Percentiles rank a stretch among this genome's conserved stretches.
Evolutionary conservation across 2,329 filamentous ascomycete species (phyloP).

Genomic region (Pleomassaria siparia): DNA sequence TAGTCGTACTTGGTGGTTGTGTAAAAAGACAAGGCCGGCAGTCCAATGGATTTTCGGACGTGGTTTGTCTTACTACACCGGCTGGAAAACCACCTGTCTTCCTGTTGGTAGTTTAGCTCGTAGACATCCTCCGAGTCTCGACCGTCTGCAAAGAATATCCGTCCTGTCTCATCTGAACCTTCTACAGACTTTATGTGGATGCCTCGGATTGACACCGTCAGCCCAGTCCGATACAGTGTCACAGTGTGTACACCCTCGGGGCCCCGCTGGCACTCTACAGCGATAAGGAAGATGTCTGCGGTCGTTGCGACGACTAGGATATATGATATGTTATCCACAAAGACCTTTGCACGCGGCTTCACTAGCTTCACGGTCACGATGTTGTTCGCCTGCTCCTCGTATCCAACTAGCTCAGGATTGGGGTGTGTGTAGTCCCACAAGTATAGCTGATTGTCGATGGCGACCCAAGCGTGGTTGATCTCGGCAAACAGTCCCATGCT

Average conservation of each 20-base stretch:
- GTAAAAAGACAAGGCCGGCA: constrained; percentile 49
- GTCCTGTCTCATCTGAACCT: constrained; percentile 74
- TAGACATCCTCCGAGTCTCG: constrained; percentile 81
- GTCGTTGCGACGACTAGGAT: constrained; percentile 87
- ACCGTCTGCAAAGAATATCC: constrained; percentile 85
- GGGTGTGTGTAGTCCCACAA: constrained; percentile 96
- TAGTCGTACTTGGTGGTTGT: constrained; percentile 53
- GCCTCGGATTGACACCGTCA: constrained; percentile 76
- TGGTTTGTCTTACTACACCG: constrained; percentile 88
- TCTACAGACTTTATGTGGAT: constrained; percentile 76
- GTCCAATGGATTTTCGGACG: constrained; percentile 68
- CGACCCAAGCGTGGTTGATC: constrained; percentile 92
- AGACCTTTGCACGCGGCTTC: constrained; percentile 81
- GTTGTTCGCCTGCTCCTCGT: constrained; percentile 82
- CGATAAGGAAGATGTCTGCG: constrained; percentile 82
- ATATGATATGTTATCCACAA: constrained; percentile 81
- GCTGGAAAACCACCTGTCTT: constrained; percentile 94
- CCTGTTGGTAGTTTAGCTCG: constrained; percentile 93
- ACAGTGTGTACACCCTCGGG: constrained; percentile 70
- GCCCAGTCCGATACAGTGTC: constrained; percentile 82
- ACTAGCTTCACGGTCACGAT: constrained; percentile 92
- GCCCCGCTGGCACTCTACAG: constrained; percentile 68
- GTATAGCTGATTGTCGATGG: constrained; percentile 93
- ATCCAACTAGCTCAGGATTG: constrained; percentile 89
- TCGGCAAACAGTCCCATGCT: constrained; percentile 94